phyloP scores from a whole-genome alignment of 2,329 filamentous ascomycete species.

The Curvularia spicifera region DNA sequence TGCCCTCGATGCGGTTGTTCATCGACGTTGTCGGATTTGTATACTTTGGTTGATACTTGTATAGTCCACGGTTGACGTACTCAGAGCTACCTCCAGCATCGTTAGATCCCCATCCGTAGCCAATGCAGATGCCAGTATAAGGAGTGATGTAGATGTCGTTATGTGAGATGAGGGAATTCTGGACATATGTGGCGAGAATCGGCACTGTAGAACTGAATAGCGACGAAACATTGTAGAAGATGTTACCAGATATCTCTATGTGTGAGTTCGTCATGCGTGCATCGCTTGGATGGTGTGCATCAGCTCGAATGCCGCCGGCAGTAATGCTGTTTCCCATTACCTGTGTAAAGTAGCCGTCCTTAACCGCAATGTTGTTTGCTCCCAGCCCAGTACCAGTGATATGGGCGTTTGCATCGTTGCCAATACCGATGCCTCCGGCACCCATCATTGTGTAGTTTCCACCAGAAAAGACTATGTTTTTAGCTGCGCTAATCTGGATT shows the following conservation, averaged over 20 bases:
- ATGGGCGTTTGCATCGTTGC: slow-evolving; percentile 26
- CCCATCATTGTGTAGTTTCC: slow-evolving; percentile 23
- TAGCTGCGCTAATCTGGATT: slow-evolving; percentile 24
- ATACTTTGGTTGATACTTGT: slow-evolving; percentile 26
- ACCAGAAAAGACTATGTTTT: slow-evolving; percentile 21
- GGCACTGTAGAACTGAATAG: slow-evolving; percentile 24
- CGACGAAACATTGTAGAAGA: slow-evolving; percentile 24
- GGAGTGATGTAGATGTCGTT: slow-evolving; percentile 24
- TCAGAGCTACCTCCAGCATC: slow-evolving; percentile 22
- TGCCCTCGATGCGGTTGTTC: slow-evolving; percentile 20
- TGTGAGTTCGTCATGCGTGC: slow-evolving; percentile 19
- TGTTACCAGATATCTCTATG: slow-evolving; percentile 23
- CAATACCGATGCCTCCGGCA: slow-evolving; percentile 21
- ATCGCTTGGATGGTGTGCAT: slow-evolving; percentile 23
- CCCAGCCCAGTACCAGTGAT: slow-evolving; percentile 9
- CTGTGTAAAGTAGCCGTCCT: slow-evolving; percentile 22
- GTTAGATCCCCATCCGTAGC: slow-evolving; percentile 23
- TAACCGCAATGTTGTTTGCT: slow-evolving; percentile 19
- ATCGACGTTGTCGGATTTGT: slow-evolving; percentile 16
- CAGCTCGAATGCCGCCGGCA: slow-evolving; percentile 20
- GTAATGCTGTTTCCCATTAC: slow-evolving; percentile 28
- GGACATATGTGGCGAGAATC: slow-evolving; percentile 21
- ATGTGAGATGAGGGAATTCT: slow-evolving; percentile 20
- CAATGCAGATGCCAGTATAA: slow-evolving; percentile 22
- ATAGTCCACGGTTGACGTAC: slow-evolving; percentile 22